Percentiles rank a stretch among this genome's conserved stretches.
These are phyloP conservation scores for Plantago lanceolata DNA, from an alignment of 305 asterid genomes.

Conservation along the genomic window DNA sequence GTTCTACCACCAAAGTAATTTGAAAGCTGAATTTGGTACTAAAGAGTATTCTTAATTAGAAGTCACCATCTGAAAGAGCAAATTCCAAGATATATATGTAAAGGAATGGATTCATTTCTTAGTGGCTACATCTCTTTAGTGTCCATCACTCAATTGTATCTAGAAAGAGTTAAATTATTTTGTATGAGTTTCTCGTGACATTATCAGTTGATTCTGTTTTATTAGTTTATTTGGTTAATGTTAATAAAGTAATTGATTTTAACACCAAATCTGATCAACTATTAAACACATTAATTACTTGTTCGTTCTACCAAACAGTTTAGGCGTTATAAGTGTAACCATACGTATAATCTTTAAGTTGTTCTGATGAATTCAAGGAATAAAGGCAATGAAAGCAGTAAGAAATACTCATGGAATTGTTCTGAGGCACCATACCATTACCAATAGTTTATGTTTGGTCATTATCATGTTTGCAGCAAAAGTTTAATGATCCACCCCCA, in stretches of 20 bases:
- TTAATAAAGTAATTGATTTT: too few relatives aligned
- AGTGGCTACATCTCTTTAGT: constrained; percentile 1
- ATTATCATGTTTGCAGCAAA: neutral
- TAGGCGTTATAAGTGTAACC: too few relatives aligned
- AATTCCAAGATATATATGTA: constrained; percentile 20
- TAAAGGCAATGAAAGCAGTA: neutral
- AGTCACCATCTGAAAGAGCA: constrained; percentile 29
- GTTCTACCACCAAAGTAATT: constrained; percentile 7
- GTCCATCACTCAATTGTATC: too few relatives aligned
- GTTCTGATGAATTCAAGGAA: constrained; percentile 4
- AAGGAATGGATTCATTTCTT: constrained; percentile 30
- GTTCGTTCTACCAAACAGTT: too few relatives aligned
- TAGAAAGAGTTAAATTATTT: too few relatives aligned
- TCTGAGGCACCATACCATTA: constrained; percentile 12
- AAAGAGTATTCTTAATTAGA: constrained; percentile 12
- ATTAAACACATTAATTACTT: too few relatives aligned
- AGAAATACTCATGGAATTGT: constrained; percentile 5
- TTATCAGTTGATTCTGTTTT: too few relatives aligned
- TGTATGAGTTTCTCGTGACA: too few relatives aligned
- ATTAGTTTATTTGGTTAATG: too few relatives aligned
- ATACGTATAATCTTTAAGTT: too few relatives aligned
- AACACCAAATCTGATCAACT: too few relatives aligned
- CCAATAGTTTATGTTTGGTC: constrained; percentile 24
- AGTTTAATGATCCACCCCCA: neutral
- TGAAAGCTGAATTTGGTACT: constrained; percentile 22